Evolutionary conservation across 2,329 filamentous ascomycete species (phyloP), one percentile per base, ranked within the genome.

Genomic region (Apiospora malaysiana): DNA sequence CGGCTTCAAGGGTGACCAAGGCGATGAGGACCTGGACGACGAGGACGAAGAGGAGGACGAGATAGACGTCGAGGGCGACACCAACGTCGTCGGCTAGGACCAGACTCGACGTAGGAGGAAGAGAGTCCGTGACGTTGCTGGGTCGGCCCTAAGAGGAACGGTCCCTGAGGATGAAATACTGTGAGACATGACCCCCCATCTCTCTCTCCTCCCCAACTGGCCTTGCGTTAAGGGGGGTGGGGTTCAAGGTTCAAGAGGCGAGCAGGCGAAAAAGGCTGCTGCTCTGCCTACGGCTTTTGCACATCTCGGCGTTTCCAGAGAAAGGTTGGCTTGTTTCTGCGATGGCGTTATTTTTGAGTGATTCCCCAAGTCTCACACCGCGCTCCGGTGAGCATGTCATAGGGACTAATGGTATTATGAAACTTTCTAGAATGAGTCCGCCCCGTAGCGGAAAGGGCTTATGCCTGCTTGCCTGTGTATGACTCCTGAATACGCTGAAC

Each of bases 1-100:
- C 71, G 93, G 92, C 0, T 97, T 97, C 78, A 90, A 93, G 77
- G 91, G 93, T 25, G 90, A 90, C 70, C 86, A 89, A 9, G 88
- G 86, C 65, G 86, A 85, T 56, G 86, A 88, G 5, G 86, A 88
- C 65, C 86, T 88, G 1, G 90, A 92, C 40, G 92, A 94, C 7
- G 88, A 90, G 1, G 89, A 91, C 1, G 87, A 88, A 0, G 88
- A 89, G 2, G 88, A 89, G 10, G 86, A 83, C 1, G 81, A 83
- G 1, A 85, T 86, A 0, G 82, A 82, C 14, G 78, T 63, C 10
- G 68, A 69, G 42, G 49, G 68, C 7, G 68, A 69, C 67, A 68
- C 67, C 45, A 68, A 68, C 37, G 67, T 68, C 27, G 67, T 56
- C 45, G 67, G 67, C 23, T 68, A 49, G 46, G 66, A 47, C n/a